phyloP scores from a whole-genome alignment of 495 filamentous ascomycete genomes.

The Astrothelium subdiscretum region DNA sequence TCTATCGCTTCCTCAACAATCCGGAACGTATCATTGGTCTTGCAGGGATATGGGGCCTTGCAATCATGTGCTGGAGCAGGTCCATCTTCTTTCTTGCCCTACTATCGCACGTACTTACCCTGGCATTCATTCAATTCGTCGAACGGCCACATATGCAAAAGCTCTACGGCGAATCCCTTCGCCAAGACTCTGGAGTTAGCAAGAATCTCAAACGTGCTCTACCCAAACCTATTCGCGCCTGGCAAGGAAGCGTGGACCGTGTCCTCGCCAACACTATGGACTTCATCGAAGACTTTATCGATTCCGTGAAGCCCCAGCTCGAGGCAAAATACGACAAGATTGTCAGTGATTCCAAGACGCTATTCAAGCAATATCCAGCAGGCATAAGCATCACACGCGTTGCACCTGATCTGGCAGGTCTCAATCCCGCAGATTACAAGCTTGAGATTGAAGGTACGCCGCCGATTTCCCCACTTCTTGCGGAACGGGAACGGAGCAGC shows the following conservation, averaged over 20 bases:
- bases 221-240: slow-evolving; percentile 64
- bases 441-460: slow-evolving; percentile 60
- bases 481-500: slow-evolving; percentile 34
- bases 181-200: slow-evolving; percentile 78
- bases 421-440: slow-evolving; percentile 70
- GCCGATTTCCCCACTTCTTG: slow-evolving; percentile 30
- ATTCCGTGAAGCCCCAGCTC: slow-evolving; percentile 76
- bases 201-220: slow-evolving; percentile 79
- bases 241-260: slow-evolving; percentile 77
- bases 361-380: slow-evolving; percentile 86
- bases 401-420: slow-evolving; percentile 70
- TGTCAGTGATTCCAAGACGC: slow-evolving; percentile 71
- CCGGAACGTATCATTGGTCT: slow-evolving; percentile 88
- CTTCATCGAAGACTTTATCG: slow-evolving; percentile 82
- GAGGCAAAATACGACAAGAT: slow-evolving; percentile 77
- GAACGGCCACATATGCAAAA: slow-evolving; percentile 99
- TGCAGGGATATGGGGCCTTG: slow-evolving; percentile 92
- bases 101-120: slow-evolving; percentile 68
- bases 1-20: slow-evolving; percentile 96
- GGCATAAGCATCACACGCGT: slow-evolving; percentile 75
- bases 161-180: slow-evolving; percentile 74
- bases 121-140: slow-evolving; percentile 84
- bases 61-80: slow-evolving; percentile 78
- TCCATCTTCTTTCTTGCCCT: slow-evolving; percentile 75
- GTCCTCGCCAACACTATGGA: slow-evolving; percentile 74